These are phyloP conservation scores for Ramaria sp. DNA, from an alignment of 768 basidiomycete genomes.

Conservation along the genomic window DNA sequence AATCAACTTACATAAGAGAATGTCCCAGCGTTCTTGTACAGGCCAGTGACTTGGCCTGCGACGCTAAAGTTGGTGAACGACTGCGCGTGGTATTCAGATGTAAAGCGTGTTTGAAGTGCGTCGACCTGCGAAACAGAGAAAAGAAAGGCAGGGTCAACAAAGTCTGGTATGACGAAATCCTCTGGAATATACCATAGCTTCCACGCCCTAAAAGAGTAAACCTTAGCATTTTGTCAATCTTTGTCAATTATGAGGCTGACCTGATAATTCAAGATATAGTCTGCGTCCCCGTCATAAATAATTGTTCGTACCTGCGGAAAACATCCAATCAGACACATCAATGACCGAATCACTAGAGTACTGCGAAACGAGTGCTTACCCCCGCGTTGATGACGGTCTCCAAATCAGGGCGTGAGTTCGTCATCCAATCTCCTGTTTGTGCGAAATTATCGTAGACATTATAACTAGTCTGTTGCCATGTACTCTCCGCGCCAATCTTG, in stretches of 20 bases:
- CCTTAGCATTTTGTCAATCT: constrained; percentile 38
- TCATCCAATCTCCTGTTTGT: constrained; percentile 49
- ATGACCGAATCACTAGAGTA: background rate
- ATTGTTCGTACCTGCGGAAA: constrained; percentile 24
- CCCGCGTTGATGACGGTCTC: constrained; percentile 52
- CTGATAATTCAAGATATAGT: constrained; percentile 19
- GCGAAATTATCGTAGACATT: constrained; percentile 39
- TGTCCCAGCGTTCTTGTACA: constrained; percentile 49
- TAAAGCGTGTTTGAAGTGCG: constrained; percentile 36
- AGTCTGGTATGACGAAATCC: background rate
- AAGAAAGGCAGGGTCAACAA: background rate
- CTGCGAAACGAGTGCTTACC: constrained; percentile 18
- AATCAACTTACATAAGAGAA: constrained; percentile 38
- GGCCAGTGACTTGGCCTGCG: constrained; percentile 35
- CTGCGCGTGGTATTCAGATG: constrained; percentile 29
- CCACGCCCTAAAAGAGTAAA: constrained; percentile 34
- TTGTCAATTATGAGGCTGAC: background rate
- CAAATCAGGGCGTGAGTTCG: constrained; percentile 32
- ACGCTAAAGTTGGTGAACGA: constrained; percentile 40
- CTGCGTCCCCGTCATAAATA: constrained; percentile 49
- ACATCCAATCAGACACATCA: no score
- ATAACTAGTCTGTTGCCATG: constrained; percentile 30
- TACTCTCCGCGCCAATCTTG: constrained; percentile 33
- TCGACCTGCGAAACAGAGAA: constrained; percentile 25
- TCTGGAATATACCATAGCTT: constrained; percentile 35